Conservation (phyloP, 495 filamentous ascomycete species). For the Penicillium pulvis region DNA sequence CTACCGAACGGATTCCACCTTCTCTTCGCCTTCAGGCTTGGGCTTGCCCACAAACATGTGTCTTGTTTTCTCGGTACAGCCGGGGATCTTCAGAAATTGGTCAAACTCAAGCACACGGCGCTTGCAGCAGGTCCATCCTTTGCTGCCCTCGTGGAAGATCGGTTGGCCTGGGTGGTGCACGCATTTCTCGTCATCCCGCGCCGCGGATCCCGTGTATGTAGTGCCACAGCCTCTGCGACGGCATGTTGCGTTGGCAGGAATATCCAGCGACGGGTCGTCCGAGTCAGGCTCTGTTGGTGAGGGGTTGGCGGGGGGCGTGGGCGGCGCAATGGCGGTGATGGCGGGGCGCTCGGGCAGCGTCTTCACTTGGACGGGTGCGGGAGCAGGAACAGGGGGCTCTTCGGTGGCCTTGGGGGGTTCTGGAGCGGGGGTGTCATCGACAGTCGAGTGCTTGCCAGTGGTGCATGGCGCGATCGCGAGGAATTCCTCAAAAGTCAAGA, state of each 20-base stretch:
- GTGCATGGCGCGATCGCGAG: constrained; percentile 92
- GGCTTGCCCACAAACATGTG: constrained; percentile 88
- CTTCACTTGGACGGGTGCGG: constrained; percentile 26
- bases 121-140: constrained; percentile 98
- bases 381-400: constrained; percentile 30
- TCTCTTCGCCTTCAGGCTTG: constrained; percentile 58
- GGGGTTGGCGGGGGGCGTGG: constrained; percentile 60
- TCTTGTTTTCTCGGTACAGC: constrained; percentile 76
- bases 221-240: constrained; percentile 73
- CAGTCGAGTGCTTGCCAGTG: constrained; percentile 86
- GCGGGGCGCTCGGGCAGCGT: constrained; percentile 35
- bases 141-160: constrained; percentile 96
- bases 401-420: constrained; percentile 52
- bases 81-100: constrained; percentile 93
- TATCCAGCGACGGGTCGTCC: constrained; percentile 72
- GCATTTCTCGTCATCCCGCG: constrained; percentile 75
- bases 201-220: constrained; percentile 58
- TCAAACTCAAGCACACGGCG: constrained; percentile 93
- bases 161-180: constrained; percentile 83
- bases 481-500: constrained; percentile 99
- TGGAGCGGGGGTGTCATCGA: constrained; percentile 67
- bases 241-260: constrained; percentile 73
- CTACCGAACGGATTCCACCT: constrained; percentile 71
- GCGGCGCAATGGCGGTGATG: constrained; percentile 53
- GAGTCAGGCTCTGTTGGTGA: constrained; percentile 79